Evolutionary conservation across 208 protist genomes (phyloP).

Genomic region (Acanthamoeba culbertsoni): DNA sequence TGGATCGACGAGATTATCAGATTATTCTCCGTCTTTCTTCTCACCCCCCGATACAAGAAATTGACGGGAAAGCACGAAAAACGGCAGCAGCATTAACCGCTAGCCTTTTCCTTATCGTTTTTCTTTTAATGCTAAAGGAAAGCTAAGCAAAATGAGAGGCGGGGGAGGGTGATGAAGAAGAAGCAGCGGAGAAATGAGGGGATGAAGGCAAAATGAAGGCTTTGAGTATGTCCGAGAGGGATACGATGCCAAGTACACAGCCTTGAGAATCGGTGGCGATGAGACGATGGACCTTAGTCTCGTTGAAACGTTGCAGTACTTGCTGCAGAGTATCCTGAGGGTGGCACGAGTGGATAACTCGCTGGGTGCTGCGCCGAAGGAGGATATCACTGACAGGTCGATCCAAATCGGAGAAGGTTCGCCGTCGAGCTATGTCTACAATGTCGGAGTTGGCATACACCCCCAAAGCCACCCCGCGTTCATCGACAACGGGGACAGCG

Average conservation of each 20-base stretch:
- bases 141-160: background rate
- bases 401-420: background rate
- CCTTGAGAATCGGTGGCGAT: constrained; percentile 61
- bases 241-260: constrained; percentile 73
- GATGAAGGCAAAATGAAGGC: background rate
- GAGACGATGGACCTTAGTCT: constrained; percentile 72
- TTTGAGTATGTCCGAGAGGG: constrained; percentile 74
- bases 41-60: too few relatives aligned
- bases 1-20: too few relatives aligned
- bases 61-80: too few relatives aligned
- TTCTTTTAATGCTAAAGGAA: too few relatives aligned
- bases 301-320: constrained; percentile 63
- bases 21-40: too few relatives aligned
- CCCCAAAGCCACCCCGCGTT: background rate
- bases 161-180: background rate
- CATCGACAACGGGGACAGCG: constrained; percentile 71
- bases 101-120: too few relatives aligned
- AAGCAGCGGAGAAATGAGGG: background rate
- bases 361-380: background rate
- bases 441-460: constrained; percentile 33
- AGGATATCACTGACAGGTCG: background rate
- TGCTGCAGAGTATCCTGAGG: constrained; percentile 64
- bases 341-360: constrained; percentile 60
- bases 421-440: background rate
- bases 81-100: too few relatives aligned